Conservation (phyloP, 75 land plant species). For the Sequoia sempervirens region DNA sequence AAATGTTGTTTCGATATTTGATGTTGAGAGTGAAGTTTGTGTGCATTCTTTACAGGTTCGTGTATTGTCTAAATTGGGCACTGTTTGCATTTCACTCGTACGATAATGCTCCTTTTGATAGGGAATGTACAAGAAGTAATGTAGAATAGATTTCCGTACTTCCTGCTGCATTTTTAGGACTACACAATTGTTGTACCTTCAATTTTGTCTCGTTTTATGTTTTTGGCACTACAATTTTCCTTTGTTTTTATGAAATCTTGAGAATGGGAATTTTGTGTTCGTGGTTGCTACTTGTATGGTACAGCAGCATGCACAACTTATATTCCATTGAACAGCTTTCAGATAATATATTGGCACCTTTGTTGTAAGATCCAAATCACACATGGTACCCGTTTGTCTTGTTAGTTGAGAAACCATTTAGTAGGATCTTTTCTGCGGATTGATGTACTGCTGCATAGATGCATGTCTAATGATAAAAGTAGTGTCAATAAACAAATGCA, state of each 20-base stretch:
- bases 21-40: slow-evolving; percentile 79
- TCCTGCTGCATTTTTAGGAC: background rate
- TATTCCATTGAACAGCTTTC: background rate
- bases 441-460: background rate
- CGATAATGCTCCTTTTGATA: background rate
- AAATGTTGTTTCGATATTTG: slow-evolving; percentile 73
- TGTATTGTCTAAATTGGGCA: background rate
- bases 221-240: background rate
- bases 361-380: background rate
- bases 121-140: background rate
- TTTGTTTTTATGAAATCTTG: background rate
- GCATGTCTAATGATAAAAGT: background rate
- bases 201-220: background rate
- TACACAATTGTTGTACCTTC: background rate
- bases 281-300: background rate
- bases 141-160: background rate
- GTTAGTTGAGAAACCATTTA: background rate
- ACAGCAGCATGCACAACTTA: background rate
- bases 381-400: background rate
- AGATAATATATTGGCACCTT: background rate
- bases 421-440: background rate
- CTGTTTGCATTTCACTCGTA: background rate
- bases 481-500: background rate
- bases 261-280: background rate
- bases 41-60: slow-evolving; percentile 67